A percentile compares a stretch with the other conserved stretches of the same genome.
phyloP scores from a whole-genome alignment of 2,329 filamentous ascomycete genomes.

The Orbilia javanica region DNA sequence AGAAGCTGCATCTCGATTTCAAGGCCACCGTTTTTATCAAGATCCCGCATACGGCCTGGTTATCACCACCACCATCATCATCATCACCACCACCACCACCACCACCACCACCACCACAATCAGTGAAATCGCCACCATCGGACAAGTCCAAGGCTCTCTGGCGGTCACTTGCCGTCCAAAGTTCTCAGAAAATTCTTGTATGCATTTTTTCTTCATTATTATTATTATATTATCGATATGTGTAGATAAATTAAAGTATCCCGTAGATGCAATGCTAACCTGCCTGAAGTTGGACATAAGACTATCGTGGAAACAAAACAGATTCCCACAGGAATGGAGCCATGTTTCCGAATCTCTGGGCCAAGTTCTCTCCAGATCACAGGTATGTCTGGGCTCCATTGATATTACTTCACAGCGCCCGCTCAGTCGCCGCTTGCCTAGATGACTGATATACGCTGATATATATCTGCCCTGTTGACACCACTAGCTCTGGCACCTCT shows the following conservation, averaged over 20 bases:
- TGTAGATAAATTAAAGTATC: too few relatives aligned
- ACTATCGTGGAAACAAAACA: slow-evolving; percentile 36
- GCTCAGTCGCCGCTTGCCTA: slow-evolving; percentile 9
- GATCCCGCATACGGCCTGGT: slow-evolving; percentile 38
- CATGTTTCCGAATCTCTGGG: slow-evolving; percentile 42
- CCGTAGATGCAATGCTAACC: background rate
- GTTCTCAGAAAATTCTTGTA: slow-evolving; percentile 39
- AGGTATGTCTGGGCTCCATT: background rate
- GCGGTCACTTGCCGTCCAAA: slow-evolving; percentile 36
- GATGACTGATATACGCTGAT: slow-evolving; percentile 23
- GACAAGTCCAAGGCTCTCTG: slow-evolving; percentile 7
- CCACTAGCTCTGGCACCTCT: slow-evolving; percentile 42
- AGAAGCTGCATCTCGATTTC: slow-evolving; percentile 48
- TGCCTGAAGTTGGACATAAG: slow-evolving; percentile 32
- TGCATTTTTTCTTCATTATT: background rate
- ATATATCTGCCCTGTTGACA: slow-evolving; percentile 2
- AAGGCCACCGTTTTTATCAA: slow-evolving; percentile 33
- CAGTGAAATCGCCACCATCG: too few relatives aligned
- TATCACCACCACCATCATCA: background rate
- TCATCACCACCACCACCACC: background rate
- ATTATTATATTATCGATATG: background rate
- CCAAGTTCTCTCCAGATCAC: slow-evolving; percentile 15
- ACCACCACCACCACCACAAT: background rate
- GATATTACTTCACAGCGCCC: background rate
- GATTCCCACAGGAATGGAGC: slow-evolving; percentile 42